Conservation (phyloP, 345 rosid species). For the Crucihimalaya himalaica region DNA sequence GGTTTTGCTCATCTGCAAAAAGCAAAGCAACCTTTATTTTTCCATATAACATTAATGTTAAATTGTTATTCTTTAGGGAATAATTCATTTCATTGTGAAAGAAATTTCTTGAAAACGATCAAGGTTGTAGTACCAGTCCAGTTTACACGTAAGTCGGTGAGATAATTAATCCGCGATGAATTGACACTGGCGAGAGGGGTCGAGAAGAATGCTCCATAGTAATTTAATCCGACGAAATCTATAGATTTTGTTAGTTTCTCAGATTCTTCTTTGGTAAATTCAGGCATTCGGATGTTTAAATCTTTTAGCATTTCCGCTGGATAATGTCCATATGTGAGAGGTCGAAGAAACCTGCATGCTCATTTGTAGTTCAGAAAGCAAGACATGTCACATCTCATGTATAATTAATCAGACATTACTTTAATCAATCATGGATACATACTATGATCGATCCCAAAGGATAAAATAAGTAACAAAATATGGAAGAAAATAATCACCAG, state of each 20-base stretch:
- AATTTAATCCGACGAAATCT: slow-evolving; percentile 43
- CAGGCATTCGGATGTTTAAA: neutral
- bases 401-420: neutral
- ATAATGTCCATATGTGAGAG: slow-evolving; percentile 39
- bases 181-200: slow-evolving; percentile 13
- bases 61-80: neutral
- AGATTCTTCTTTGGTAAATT: slow-evolving; percentile 27
- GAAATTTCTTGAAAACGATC: neutral
- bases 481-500: slow-evolving; percentile 22
- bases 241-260: slow-evolving; percentile 18
- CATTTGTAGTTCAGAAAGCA: neutral
- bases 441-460: neutral
- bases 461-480: neutral
- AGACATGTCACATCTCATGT: neutral
- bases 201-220: slow-evolving; percentile 42
- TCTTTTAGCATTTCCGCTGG: slow-evolving; percentile 21
- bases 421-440: neutral
- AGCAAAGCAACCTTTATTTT: neutral
- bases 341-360: slow-evolving; percentile 41
- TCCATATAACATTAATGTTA: neutral
- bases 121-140: slow-evolving; percentile 30
- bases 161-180: slow-evolving; percentile 29
- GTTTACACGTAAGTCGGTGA: slow-evolving; percentile 10
- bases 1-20: slow-evolving; percentile 15
- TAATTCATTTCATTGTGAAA: neutral